Conservation (phyloP, 305 asterid genomes). For the Ajuga reptans region DNA sequence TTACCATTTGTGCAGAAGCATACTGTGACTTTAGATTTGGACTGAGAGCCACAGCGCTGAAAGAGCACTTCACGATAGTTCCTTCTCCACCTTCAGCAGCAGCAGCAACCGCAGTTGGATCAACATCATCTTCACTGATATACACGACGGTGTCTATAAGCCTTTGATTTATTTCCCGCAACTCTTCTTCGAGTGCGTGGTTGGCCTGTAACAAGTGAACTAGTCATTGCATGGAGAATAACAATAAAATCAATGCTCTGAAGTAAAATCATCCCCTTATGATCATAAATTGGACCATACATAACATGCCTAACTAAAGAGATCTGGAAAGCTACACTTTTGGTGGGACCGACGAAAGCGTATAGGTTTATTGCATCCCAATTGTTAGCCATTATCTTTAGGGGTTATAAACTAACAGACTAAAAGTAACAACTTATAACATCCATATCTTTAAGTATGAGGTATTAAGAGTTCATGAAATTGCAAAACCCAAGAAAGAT, state of each 20-base stretch:
- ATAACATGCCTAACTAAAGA: background rate
- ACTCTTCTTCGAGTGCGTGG: conserved; percentile 82
- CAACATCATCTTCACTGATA: conserved; percentile 71
- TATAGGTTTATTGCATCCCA: background rate
- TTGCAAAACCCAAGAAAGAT: background rate
- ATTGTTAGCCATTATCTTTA: background rate
- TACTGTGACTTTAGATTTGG: conserved; percentile 80
- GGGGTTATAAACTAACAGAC: background rate
- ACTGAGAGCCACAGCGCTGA: conserved; percentile 77
- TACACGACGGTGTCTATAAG: conserved; percentile 81
- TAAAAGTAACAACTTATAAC: background rate
- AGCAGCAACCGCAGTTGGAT: conserved; percentile 70
- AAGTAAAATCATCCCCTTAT: background rate
- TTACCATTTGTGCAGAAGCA: conserved; percentile 90
- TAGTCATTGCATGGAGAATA: background rate
- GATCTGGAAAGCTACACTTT: background rate
- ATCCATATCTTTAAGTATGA: background rate
- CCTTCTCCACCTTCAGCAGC: conserved; percentile 84
- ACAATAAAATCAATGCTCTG: background rate
- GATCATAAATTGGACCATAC: conserved; percentile 5
- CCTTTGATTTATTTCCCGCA: conserved; percentile 68
- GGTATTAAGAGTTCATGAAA: too few species aligned
- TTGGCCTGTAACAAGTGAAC: conserved; percentile 48
- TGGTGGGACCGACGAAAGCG: background rate
- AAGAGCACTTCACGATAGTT: conserved; percentile 77